Percentiles rank a stretch among this genome's conserved stretches.
Conservation (phyloP, 148 eudicot species). For the Euryodendron excelsum region DNA sequence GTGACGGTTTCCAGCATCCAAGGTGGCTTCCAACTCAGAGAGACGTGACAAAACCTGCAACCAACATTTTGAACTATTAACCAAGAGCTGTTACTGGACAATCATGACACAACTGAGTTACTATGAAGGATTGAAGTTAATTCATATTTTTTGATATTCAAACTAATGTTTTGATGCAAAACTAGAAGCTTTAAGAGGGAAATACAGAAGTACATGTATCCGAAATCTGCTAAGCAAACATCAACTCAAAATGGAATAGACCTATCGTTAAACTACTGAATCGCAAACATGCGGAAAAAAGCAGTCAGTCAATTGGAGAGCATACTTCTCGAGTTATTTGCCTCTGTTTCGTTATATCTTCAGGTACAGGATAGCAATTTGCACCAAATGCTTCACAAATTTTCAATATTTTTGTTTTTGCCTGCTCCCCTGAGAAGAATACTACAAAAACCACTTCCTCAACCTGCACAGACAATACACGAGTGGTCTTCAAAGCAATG, state of each 20-base stretch:
- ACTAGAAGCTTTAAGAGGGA: background rate
- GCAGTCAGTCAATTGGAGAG: conserved; percentile 9
- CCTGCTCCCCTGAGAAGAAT: conserved; percentile 99
- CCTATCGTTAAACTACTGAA: background rate
- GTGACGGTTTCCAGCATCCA: conserved; percentile 90
- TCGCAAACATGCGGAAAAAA: background rate
- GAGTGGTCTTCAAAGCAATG: background rate
- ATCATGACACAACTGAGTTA: background rate
- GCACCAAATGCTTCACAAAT: conserved; percentile 99
- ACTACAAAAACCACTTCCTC: conserved; percentile 92
- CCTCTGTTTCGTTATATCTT: conserved; percentile 75
- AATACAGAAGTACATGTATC: too few species aligned
- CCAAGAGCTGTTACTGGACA: background rate
- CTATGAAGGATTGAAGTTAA: background rate
- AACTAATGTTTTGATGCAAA: background rate
- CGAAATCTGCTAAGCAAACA: background rate
- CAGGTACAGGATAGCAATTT: conserved; percentile 96
- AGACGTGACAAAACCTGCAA: conserved; percentile 89
- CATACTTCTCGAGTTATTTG: conserved; percentile 88
- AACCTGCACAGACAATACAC: conserved; percentile 55
- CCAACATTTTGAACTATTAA: conserved; percentile 11
- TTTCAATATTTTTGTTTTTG: conserved; percentile 81
- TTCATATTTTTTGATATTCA: background rate
- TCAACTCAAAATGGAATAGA: background rate
- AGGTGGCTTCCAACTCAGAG: conserved; percentile 87